phyloP scores from a whole-genome alignment of 441 rosid species.

The Pelargonium australe region DNA sequence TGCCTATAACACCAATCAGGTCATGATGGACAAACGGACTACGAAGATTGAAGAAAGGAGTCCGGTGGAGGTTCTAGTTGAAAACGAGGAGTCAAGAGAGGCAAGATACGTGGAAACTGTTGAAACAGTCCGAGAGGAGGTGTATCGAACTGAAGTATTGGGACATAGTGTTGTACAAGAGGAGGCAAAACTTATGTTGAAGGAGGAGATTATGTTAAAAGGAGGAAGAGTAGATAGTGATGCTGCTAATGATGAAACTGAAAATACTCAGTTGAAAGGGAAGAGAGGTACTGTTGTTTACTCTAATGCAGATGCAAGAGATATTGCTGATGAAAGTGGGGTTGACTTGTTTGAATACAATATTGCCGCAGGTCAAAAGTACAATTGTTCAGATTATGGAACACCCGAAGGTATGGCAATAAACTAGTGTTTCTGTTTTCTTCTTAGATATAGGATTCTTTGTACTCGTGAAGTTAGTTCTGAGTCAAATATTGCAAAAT shows the following conservation, averaged over 20 bases:
- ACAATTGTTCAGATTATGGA: conserved; percentile 11
- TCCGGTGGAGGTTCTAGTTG: conserved; percentile 7
- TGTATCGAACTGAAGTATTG: neutral
- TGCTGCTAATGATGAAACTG: neutral
- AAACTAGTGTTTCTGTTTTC: neutral
- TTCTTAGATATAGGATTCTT: neutral
- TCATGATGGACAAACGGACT: neutral
- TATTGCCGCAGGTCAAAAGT: conserved; percentile 13
- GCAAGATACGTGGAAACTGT: neutral
- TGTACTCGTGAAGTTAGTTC: neutral
- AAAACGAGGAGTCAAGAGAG: conserved; percentile 1
- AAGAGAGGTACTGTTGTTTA: conserved; percentile 12
- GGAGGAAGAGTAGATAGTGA: conserved; percentile 3
- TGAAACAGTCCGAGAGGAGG: conserved; percentile 4
- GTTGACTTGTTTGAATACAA: conserved; percentile 15
- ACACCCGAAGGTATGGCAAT: conserved; percentile 32
- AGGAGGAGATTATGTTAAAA: neutral
- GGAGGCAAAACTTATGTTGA: neutral
- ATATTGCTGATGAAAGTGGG: conserved; percentile 25
- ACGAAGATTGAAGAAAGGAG: conserved; percentile 13
- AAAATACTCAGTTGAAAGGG: conserved; percentile 10
- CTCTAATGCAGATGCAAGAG: conserved; percentile 24
- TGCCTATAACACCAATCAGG: conserved; percentile 13
- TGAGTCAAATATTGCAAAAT: neutral
- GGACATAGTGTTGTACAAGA: conserved; percentile 4